Conservation (phyloP, 78 protist species). For the Dictyostelium brefeldianum region DNA sequence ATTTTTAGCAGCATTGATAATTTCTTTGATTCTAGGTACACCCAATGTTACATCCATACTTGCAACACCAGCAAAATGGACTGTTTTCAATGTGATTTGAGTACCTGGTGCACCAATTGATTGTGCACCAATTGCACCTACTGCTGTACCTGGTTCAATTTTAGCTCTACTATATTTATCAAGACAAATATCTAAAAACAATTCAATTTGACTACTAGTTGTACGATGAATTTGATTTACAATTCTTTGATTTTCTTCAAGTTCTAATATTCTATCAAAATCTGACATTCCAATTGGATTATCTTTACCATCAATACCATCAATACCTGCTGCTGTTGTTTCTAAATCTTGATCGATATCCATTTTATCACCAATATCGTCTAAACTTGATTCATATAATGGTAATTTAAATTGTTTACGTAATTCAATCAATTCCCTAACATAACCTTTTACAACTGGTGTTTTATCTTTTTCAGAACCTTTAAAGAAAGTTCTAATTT, state of each 20-base stretch:
- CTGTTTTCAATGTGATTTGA: slow-evolving; percentile 99
- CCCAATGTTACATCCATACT: slow-evolving; percentile 94
- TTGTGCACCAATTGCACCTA: slow-evolving; percentile 99
- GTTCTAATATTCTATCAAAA: neutral
- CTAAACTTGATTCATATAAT: neutral
- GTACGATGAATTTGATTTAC: slow-evolving; percentile 56
- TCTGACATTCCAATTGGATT: no score
- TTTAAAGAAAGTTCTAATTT: slow-evolving; percentile 37
- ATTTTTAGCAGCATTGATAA: slow-evolving; percentile 97
- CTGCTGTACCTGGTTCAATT: slow-evolving; percentile 98
- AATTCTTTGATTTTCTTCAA: neutral
- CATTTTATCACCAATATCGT: no score
- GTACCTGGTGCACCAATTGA: slow-evolving; percentile 99
- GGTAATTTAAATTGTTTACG: slow-evolving; percentile 32
- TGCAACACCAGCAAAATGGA: slow-evolving; percentile 99
- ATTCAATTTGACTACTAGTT: slow-evolving; percentile 35
- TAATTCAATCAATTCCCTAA: slow-evolving; percentile 24
- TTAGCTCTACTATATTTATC: slow-evolving; percentile 75
- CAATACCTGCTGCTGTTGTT: neutral
- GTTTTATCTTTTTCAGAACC: slow-evolving; percentile 21
- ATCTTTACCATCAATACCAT: neutral
- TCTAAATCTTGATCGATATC: no score
- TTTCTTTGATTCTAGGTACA: slow-evolving; percentile 95
- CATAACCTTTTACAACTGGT: slow-evolving; percentile 21
- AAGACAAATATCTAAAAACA: slow-evolving; percentile 56